Base-by-base conservation (phyloP, 225 moss, liverwort and hornwort species). In the Neckera pumila region DNA sequence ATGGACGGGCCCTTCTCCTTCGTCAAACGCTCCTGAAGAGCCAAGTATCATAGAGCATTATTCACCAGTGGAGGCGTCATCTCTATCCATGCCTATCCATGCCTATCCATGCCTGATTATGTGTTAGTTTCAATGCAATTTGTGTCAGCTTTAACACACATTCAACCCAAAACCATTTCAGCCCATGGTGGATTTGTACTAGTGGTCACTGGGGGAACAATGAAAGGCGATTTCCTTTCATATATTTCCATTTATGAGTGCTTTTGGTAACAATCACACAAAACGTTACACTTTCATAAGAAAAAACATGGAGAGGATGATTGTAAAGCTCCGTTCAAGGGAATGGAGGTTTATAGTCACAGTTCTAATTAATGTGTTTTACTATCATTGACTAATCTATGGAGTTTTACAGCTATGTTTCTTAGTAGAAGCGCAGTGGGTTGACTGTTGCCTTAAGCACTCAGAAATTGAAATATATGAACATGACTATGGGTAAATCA, bases 1-100 rank as follows among this genome's bases (percentile, higher is more conserved):
- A 96, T 94, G 17, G 94, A 94, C 26, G 96, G 96, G 38, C 95
- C 94, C 51, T 88, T 89, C 89, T 99, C 98, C 70, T 93, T 93
- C 67, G 94, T 94, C 71, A 99, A 91, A 40, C 96, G 92, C 76
- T 92, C 98, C 98, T 97, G 58, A 18, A 64, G 47, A 47, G 47
- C 7, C 80, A 42, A 59, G 60, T 6, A 20, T 43, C 21, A 34
- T 3, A 21, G 33, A 57, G 40, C 63, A 36, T 20, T 40, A 42
- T 40, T 80, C 58, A 59, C 12, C 40, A 59, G 79, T 7, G 77
- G 26, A 78, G 4, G n/a, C 51, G 76, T 34, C 53, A n/a, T 56
- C 10, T 56, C 56, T 3, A 78, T 36, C 56, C 25, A 77, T n/a
- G 25, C 6, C 56, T 3, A 78, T 36, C 56, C 25, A 77, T n/a